Conservation (phyloP, 1,284 basidiomycete genomes). For the Xerocomus cyaneibrunnescens region DNA sequence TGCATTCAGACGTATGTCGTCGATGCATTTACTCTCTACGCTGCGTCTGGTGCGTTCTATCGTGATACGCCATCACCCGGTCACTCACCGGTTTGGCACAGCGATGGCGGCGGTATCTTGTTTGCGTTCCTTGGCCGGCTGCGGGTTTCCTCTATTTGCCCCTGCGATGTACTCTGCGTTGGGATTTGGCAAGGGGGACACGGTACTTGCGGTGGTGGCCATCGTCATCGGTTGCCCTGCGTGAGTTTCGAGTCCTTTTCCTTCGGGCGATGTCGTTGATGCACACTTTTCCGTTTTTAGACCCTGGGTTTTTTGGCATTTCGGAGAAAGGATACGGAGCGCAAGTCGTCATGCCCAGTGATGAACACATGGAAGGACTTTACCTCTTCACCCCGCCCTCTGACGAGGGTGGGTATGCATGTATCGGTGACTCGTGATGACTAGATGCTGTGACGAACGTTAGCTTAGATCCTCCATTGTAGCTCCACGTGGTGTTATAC, state of each 20-base stretch:
- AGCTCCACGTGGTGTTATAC: no score
- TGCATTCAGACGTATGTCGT: slow-evolving; percentile 53
- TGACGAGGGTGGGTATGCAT: no score
- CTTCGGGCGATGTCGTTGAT: background rate
- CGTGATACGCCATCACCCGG: background rate
- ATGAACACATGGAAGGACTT: background rate
- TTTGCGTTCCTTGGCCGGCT: slow-evolving; percentile 60
- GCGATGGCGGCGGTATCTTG: slow-evolving; percentile 59
- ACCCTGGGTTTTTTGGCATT: slow-evolving; percentile 29
- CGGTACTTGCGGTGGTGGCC: slow-evolving; percentile 55
- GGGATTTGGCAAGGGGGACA: slow-evolving; percentile 65
- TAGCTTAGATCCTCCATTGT: no score
- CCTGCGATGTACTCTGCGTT: slow-evolving; percentile 62
- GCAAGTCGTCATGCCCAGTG: slow-evolving; percentile 17
- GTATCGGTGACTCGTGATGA: no score
- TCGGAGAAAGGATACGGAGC: slow-evolving; percentile 27
- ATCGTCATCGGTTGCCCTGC: slow-evolving; percentile 63
- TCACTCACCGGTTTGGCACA: slow-evolving; percentile 26
- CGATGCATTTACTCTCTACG: slow-evolving; percentile 54
- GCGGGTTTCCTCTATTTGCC: slow-evolving; percentile 68
- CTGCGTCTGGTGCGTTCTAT: slow-evolving; percentile 45
- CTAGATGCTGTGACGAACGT: no score
- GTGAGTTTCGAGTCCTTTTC: slow-evolving; percentile 41
- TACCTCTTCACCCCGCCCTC: no score
- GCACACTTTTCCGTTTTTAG: slow-evolving; percentile 2